These are phyloP conservation scores for Fusarium praegraminearum DNA, from an alignment of 2,329 filamentous ascomycete species.

Conservation along the genomic window DNA sequence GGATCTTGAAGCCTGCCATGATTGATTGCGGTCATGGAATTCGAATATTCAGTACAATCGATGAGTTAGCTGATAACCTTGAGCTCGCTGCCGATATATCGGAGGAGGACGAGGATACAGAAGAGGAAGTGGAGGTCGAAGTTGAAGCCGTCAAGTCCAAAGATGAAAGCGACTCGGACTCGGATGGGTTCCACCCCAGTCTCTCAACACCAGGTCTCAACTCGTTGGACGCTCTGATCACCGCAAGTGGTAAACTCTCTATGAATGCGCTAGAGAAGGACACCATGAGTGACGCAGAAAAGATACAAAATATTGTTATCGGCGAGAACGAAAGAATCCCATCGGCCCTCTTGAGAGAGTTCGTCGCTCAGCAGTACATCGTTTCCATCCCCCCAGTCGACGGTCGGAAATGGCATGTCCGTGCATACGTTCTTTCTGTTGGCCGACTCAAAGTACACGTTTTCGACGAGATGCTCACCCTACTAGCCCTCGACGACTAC, in stretches of 20 bases:
- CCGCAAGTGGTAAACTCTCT: conserved; percentile 42
- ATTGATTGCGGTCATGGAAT: conserved; percentile 56
- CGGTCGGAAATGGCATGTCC: conserved; percentile 53
- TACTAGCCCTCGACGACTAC: conserved; percentile 53
- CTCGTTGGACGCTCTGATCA: conserved; percentile 50
- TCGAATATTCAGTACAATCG: conserved; percentile 54
- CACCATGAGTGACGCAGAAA: conserved; percentile 9
- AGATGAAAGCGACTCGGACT: background rate
- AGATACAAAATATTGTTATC: conserved; percentile 42
- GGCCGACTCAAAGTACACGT: conserved; percentile 55
- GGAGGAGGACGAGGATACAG: conserved; percentile 43
- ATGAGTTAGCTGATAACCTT: conserved; percentile 52
- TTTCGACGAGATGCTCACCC: conserved; percentile 53
- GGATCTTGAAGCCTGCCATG: conserved; percentile 56
- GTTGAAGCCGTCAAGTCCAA: background rate
- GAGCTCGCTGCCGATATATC: conserved; percentile 54
- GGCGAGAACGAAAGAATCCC: conserved; percentile 52
- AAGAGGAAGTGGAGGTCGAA: conserved; percentile 9
- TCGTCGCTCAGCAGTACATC: conserved; percentile 56
- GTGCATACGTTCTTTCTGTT: conserved; percentile 53
- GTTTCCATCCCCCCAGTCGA: conserved; percentile 49
- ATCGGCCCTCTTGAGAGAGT: conserved; percentile 54
- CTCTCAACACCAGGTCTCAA: conserved; percentile 46
- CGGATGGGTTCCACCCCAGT: conserved; percentile 34
- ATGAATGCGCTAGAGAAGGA: conserved; percentile 2